Conservation (phyloP, 192 early-diverging fungal species). For the Coemansia sp. region DNA sequence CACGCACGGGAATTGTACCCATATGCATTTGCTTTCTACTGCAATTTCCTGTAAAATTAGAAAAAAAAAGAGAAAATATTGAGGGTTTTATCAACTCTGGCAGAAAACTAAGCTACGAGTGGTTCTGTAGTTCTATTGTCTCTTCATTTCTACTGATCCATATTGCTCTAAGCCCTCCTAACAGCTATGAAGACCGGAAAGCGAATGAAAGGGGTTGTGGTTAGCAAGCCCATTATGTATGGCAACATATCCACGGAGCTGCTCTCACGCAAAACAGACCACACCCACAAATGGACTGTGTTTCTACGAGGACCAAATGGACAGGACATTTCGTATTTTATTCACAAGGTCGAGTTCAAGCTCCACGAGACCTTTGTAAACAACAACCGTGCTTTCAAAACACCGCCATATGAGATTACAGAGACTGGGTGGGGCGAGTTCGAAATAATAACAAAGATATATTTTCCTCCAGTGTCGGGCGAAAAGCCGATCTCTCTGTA, state of each 20-base stretch:
- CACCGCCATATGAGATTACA: conserved; percentile 82
- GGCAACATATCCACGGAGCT: conserved; percentile 81
- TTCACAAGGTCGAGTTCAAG: conserved; percentile 91
- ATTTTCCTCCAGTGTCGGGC: conserved; percentile 74
- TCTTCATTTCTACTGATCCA: not conserved
- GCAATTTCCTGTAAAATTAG: too few species aligned
- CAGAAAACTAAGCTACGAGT: not conserved
- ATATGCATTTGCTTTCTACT: too few species aligned
- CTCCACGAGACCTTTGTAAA: conserved; percentile 90
- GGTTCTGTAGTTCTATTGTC: not conserved
- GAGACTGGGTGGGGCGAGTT: conserved; percentile 99
- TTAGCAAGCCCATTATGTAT: conserved; percentile 82
- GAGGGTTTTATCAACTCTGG: too few species aligned
- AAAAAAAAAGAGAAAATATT: too few species aligned
- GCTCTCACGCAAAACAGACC: conserved; percentile 68
- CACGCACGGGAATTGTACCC: too few species aligned
- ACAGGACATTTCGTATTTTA: conserved; percentile 82
- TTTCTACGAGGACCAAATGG: conserved; percentile 81
- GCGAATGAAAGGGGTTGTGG: conserved; percentile 62
- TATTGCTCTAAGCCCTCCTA: too few species aligned
- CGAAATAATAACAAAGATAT: conserved; percentile 92
- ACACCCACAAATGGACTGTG: conserved; percentile 97
- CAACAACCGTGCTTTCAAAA: conserved; percentile 66
- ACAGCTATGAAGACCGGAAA: conserved; percentile 44
- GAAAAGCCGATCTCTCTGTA: conserved; percentile 81